Evolutionary conservation across 2,329 filamentous ascomycete species (phyloP).

Genomic region (Aphanocladium album): DNA sequence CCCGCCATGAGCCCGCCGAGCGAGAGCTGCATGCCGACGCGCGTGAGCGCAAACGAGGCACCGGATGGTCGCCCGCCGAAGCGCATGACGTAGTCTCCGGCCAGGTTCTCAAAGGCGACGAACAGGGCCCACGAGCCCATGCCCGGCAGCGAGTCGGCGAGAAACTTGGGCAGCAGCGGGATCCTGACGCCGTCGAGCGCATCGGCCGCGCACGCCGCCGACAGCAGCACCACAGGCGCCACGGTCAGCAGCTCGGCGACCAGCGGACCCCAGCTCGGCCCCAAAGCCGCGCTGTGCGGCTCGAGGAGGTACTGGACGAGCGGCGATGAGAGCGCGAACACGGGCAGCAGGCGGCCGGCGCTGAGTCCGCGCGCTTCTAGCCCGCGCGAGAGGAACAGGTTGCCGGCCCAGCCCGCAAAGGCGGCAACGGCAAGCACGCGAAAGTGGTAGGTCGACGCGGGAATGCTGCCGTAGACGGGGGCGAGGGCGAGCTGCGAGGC

Average conservation of each 20-base stretch:
- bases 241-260: conserved; percentile 70
- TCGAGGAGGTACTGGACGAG: conserved; percentile 68
- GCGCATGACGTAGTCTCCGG: conserved; percentile 4
- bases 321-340: conserved; percentile 73
- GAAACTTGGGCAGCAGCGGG: conserved; percentile 46
- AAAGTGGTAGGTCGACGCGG: conserved; percentile 66
- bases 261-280: conserved; percentile 67
- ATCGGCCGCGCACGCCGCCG: conserved; percentile 57
- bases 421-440: conserved; percentile 60
- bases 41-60: conserved; percentile 58
- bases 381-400: conserved; percentile 46
- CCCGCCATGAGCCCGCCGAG: conserved; percentile 61
- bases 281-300: conserved; percentile 58
- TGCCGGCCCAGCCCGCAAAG: conserved; percentile 67
- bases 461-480: conserved; percentile 83
- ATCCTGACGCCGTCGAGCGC: conserved; percentile 59
- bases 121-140: conserved; percentile 63
- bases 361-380: conserved; percentile 31
- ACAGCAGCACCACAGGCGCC: conserved; percentile 62
- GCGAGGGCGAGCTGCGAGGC: conserved; percentile 72
- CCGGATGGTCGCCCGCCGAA: conserved; percentile 1
- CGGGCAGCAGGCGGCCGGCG: conserved; percentile 54
- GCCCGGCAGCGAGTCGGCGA: conserved; percentile 61
- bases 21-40: conserved; percentile 66
- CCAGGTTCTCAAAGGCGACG: conserved; percentile 39